Conservation (phyloP, 2,329 filamentous ascomycete genomes). For the Byssoonygena ceratinophila region DNA sequence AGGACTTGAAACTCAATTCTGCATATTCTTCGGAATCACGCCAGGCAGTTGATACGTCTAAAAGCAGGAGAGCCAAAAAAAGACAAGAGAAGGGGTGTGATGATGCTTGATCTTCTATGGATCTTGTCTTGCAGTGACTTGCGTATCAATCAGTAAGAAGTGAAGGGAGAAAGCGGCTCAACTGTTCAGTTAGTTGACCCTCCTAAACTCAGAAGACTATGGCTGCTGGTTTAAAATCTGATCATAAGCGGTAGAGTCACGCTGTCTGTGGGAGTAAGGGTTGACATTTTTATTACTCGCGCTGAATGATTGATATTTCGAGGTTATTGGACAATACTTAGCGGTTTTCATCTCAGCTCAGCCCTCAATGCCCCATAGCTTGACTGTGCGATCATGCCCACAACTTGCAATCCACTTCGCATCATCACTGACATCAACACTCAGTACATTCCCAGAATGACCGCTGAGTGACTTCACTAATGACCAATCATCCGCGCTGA, state of each 20-base stretch:
- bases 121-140: no score
- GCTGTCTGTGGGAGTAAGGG: not conserved
- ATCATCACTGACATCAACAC: slow-evolving; percentile 76
- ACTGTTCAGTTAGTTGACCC: no score
- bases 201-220: no score
- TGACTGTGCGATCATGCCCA: slow-evolving; percentile 88
- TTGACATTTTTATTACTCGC: not conserved
- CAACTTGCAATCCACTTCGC: slow-evolving; percentile 89
- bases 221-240: not conserved
- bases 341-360: slow-evolving; percentile 27
- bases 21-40: no score
- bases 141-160: not conserved
- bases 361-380: slow-evolving; percentile 87
- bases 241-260: not conserved
- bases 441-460: slow-evolving; percentile 84
- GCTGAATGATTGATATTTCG: not conserved
- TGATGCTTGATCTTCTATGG: no score
- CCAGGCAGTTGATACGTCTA: no score
- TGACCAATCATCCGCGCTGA: slow-evolving; percentile 93
- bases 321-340: not conserved
- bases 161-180: not conserved
- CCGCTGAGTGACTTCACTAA: slow-evolving; percentile 77
- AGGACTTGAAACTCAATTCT: no score
- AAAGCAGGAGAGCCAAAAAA: no score
- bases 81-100: not conserved